phyloP scores from a whole-genome alignment of 2,329 filamentous ascomycete genomes.

The Ascochyta lentis region DNA sequence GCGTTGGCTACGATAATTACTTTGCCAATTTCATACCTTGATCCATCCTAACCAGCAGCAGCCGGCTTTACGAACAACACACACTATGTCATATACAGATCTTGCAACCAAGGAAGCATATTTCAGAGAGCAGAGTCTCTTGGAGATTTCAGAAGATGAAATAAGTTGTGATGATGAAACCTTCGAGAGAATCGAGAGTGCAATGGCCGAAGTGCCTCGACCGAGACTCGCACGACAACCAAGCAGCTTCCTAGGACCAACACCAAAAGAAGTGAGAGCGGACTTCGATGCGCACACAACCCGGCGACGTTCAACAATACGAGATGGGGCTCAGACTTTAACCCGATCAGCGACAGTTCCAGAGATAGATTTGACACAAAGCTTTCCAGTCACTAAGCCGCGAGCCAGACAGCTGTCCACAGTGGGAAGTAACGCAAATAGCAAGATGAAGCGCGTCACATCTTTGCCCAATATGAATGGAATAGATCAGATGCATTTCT shows the following conservation, averaged over 20 bases:
- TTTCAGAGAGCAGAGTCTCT: slow-evolving; percentile 38
- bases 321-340: slow-evolving; percentile 15
- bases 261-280: slow-evolving; percentile 37
- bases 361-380: slow-evolving; percentile 21
- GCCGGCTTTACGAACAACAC: neutral
- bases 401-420: slow-evolving; percentile 3
- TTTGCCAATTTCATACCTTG: neutral
- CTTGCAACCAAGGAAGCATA: slow-evolving; percentile 38
- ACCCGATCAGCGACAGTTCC: slow-evolving; percentile 29
- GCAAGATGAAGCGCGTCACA: slow-evolving; percentile 30
- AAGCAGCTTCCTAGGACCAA: slow-evolving; percentile 42
- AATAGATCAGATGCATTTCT: slow-evolving; percentile 33
- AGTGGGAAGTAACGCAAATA: slow-evolving; percentile 1
- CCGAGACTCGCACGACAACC: slow-evolving; percentile 21
- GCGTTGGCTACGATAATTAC: too few relatives aligned
- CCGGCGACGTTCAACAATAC: slow-evolving; percentile 21
- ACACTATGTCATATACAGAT: slow-evolving; percentile 31
- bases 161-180: slow-evolving; percentile 22
- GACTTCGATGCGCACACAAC: slow-evolving; percentile 34
- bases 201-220: slow-evolving; percentile 28
- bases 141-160: slow-evolving; percentile 42
- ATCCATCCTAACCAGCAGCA: neutral
- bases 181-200: slow-evolving; percentile 27
- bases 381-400: slow-evolving; percentile 20
- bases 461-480: slow-evolving; percentile 29